phyloP scores from a whole-genome alignment of 306 rosid genomes.

The Hippophae rhamnoides region DNA sequence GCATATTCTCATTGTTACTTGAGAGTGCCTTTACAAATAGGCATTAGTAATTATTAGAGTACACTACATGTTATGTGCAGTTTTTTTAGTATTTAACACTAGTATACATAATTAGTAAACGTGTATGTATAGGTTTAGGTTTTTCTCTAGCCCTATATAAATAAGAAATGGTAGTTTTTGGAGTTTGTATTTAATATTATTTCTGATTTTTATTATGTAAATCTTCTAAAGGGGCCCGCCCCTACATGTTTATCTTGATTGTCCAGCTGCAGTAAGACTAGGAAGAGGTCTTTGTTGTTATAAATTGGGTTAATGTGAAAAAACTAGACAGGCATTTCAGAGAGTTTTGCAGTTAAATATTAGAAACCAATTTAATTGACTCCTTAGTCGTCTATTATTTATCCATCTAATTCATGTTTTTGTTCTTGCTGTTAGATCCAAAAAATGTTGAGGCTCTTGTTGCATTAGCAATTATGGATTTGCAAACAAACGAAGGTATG shows the following conservation, averaged over 20 bases:
- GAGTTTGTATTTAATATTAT: constrained; percentile 15
- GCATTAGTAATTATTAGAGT: no score
- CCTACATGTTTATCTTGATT: constrained; percentile 66
- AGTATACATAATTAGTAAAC: no score
- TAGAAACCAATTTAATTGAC: constrained; percentile 20
- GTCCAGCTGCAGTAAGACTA: constrained; percentile 96
- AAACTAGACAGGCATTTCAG: constrained; percentile 84
- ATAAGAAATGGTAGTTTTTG: not conserved
- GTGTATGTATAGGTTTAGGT: not conserved
- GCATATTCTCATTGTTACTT: no score
- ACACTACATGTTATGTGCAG: no score
- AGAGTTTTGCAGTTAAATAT: constrained; percentile 89
- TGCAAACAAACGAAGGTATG: constrained; percentile 71
- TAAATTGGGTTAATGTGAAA: constrained; percentile 85
- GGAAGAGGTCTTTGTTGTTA: constrained; percentile 97
- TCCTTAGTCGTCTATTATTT: constrained; percentile 15
- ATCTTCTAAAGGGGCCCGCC: constrained; percentile 53
- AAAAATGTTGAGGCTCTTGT: constrained; percentile 99
- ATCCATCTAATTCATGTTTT: constrained; percentile 22
- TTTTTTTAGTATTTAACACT: no score
- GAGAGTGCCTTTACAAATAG: no score
- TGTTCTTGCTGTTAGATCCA: constrained; percentile 67
- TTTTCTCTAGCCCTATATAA: not conserved
- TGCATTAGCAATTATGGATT: constrained; percentile 83
- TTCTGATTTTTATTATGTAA: constrained; percentile 29